Percentiles rank a stretch among this genome's conserved stretches.
phyloP scores from a whole-genome alignment of 371 early-diverging fungal species.

The Circinella minor region DNA sequence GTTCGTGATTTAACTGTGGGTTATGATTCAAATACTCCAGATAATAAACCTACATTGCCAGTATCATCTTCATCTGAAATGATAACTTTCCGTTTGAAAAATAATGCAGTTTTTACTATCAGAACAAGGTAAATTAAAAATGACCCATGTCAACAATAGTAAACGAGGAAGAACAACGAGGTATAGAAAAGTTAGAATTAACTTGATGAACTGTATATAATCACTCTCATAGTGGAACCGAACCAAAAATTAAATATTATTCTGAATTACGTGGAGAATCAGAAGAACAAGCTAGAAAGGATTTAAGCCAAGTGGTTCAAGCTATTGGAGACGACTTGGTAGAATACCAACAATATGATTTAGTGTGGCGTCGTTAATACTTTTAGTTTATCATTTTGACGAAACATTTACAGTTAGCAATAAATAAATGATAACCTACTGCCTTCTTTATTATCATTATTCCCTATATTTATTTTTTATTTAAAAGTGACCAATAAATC shows the following conservation, averaged over 20 bases:
- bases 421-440: too few species aligned
- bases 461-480: too few species aligned
- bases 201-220: too few species aligned
- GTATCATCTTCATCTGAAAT: conserved; percentile 86
- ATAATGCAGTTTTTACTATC: conserved; percentile 74
- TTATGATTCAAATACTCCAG: conserved; percentile 76
- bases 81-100: conserved; percentile 88
- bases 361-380: conserved; percentile 26
- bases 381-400: too few species aligned
- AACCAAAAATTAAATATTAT: conserved; percentile 97
- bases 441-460: too few species aligned
- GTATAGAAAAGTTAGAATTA: not conserved
- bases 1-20: conserved; percentile 91
- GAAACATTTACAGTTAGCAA: too few species aligned
- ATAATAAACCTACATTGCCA: conserved; percentile 73
- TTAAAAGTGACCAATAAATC: too few species aligned
- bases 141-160: not conserved
- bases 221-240: conserved; percentile 72
- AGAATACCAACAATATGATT: conserved; percentile 58
- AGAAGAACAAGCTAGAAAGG: conserved; percentile 55
- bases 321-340: conserved; percentile 62
- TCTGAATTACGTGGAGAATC: conserved; percentile 72
- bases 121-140: conserved; percentile 61
- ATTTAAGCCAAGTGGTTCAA: conserved; percentile 52
- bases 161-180: not conserved